Percentiles rank a stretch among this genome's conserved stretches.
Evolutionary conservation across 2,329 filamentous ascomycete genomes (phyloP).

Genomic region (Pseudogymnoascus sp.): DNA sequence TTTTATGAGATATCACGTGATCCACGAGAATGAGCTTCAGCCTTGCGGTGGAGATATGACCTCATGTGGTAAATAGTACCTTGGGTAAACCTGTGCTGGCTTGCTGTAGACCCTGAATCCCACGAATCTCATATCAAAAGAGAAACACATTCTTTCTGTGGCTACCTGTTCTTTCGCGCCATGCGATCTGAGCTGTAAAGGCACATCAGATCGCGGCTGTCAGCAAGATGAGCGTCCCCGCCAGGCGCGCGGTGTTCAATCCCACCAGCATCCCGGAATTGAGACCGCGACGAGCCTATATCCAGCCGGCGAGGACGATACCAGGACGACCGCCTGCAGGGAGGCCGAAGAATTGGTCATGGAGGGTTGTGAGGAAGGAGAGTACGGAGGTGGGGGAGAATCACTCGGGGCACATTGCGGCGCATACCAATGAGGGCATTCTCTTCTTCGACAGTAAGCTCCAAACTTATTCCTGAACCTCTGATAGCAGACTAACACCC

Average conservation of each 20-base stretch:
- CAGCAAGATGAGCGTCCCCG: constrained; percentile 17
- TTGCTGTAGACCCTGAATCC: neutral
- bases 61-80: neutral
- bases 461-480: neutral
- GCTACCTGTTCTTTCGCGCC: neutral
- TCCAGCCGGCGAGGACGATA: constrained; percentile 17
- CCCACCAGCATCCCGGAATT: constrained; percentile 31
- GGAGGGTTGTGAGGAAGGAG: constrained; percentile 32
- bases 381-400: constrained; percentile 49
- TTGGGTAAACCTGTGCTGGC: neutral
- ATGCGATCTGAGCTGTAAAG: constrained; percentile 4
- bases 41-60: constrained; percentile 1
- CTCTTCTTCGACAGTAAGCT: constrained; percentile 80
- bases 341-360: constrained; percentile 17
- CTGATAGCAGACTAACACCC: constrained; percentile 42
- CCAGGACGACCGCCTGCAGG: constrained; percentile 19
- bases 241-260: constrained; percentile 28
- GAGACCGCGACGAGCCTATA: constrained; percentile 22
- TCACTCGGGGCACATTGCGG: constrained; percentile 75
- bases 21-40: neutral
- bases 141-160: neutral
- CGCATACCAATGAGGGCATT: constrained; percentile 69
- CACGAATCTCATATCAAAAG: neutral
- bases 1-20: neutral
- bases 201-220: neutral